Base-by-base conservation (phyloP, 2,329 filamentous ascomycete species). In the Penicillium sp. region DNA sequence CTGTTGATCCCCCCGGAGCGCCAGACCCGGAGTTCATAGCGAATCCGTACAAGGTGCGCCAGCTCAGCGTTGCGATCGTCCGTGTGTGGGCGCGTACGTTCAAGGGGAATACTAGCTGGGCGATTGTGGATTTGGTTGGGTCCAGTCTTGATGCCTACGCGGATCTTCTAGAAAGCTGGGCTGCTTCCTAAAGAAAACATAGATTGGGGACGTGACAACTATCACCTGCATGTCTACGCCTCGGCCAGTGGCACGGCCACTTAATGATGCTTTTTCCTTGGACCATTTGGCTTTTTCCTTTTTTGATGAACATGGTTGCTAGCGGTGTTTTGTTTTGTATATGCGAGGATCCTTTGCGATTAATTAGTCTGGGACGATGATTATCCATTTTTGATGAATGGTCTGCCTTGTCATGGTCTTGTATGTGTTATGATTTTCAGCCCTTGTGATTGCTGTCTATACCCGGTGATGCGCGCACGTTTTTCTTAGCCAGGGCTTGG, bases 91-190 rank as follows among this genome's bases (percentile, higher is more conserved):
- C 79, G 6, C 75, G 77, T 43, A 81, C 78, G 4, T 81, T 80
- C 63, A 80, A 76, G 56, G 79, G 79, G 3, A 80, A 81, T 59
- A 81, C 80, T 8, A 81, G 79, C 64, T 81, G 78, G 80, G 79
- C 80, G 6, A 81, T 81, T 61, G 77, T 78, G 51, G 80, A 81
- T 55, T 68, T 81, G 55, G 78, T 81, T 43, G 80, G 80, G 13
- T 76, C 73, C 8, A 81, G 79, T 58, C 68, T 81, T 53, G 79
- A 81, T 68, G 75, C 78, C 16, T 81, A 81, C 68, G 79, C 79
- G 3, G 78, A 81, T 57, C 73, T 81, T 22, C 62, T 81, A 45
- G 79, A 81, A 52, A 60, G 49, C 25, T 66, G 53, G 62, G 38
- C 19, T 26, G 33, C 35, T n/a, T 38, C 53, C 7, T 40, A 46